Conservation (phyloP, 495 filamentous ascomycete genomes). For the Neurospora discreta region DNA sequence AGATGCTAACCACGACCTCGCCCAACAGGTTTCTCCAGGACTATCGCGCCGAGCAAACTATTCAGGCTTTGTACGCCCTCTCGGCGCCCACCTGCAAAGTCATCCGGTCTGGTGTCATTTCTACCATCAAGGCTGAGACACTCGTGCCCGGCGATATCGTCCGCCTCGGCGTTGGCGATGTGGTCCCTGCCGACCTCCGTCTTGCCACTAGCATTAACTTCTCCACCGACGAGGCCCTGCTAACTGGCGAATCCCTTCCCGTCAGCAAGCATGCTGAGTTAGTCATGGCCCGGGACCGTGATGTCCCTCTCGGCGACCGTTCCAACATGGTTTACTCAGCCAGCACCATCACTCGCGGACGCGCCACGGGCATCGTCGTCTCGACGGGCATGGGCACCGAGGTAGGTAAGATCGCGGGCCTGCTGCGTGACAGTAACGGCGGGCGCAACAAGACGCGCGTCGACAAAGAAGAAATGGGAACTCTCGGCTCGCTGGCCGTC, state of each 20-base stretch:
- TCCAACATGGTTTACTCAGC: slow-evolving; percentile 61
- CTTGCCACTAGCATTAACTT: slow-evolving; percentile 73
- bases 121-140: slow-evolving; percentile 50
- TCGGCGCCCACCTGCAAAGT: slow-evolving; percentile 71
- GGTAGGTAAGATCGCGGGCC: slow-evolving; percentile 68
- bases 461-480: slow-evolving; percentile 30
- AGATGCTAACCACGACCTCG: not conserved
- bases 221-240: slow-evolving; percentile 21
- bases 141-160: slow-evolving; percentile 73
- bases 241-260: slow-evolving; percentile 60
- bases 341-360: slow-evolving; percentile 54
- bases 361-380: slow-evolving; percentile 52
- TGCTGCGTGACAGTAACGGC: slow-evolving; percentile 44
- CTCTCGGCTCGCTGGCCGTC: not conserved
- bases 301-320: slow-evolving; percentile 51
- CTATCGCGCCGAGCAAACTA: slow-evolving; percentile 77
- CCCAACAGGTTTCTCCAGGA: slow-evolving; percentile 60
- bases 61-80: slow-evolving; percentile 65
- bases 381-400: slow-evolving; percentile 71
- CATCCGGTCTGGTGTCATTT: slow-evolving; percentile 53
- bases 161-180: slow-evolving; percentile 69
- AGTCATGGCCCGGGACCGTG: slow-evolving; percentile 22
- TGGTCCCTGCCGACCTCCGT: slow-evolving; percentile 64
- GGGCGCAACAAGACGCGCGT: slow-evolving; percentile 15
- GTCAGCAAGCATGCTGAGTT: slow-evolving; percentile 27